A percentile compares a stretch with the other conserved stretches of the same genome.
Evolutionary conservation across 2,329 filamentous ascomycete genomes (phyloP).

Genomic region (Cladosporium sp.): DNA sequence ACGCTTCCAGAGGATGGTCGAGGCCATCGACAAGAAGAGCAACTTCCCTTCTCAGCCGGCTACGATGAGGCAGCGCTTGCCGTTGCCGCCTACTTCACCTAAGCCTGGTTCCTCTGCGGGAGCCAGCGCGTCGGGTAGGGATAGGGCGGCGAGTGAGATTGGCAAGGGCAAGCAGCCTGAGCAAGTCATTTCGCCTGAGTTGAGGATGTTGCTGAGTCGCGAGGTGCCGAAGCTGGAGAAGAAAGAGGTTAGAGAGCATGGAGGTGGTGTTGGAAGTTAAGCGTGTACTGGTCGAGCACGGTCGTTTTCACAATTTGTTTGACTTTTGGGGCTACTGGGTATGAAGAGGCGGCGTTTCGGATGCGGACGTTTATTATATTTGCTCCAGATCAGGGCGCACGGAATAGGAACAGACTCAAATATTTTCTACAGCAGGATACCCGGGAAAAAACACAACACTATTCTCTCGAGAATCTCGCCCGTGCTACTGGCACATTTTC

Average conservation of each 20-base stretch:
- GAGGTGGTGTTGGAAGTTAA: constrained; percentile 34
- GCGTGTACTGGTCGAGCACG: no score
- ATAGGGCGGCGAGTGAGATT: constrained; percentile 31
- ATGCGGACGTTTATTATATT: no score
- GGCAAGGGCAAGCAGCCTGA: constrained; percentile 29
- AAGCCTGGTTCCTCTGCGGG: constrained; percentile 10
- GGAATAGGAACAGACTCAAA: no score
- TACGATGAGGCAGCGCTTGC: constrained; percentile 46
- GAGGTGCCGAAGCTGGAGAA: constrained; percentile 52
- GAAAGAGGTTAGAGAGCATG: constrained; percentile 43
- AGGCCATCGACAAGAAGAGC: constrained; percentile 86
- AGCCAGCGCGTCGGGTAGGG: constrained; percentile 35
- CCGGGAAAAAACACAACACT: no score
- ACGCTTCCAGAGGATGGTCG: constrained; percentile 81
- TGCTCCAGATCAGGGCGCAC: no score
- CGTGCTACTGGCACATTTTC: no score
- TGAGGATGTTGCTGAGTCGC: constrained; percentile 58
- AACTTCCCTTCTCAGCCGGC: constrained; percentile 64
- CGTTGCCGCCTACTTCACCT: constrained; percentile 26
- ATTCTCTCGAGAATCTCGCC: no score
- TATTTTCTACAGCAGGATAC: no score
- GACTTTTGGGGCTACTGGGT: no score
- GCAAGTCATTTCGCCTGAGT: constrained; percentile 60
- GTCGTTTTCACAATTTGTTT: no score
- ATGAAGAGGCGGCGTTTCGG: no score